These are phyloP conservation scores for Colletotrichum sp. DNA, from an alignment of 2,329 filamentous ascomycete genomes.

Conservation along the genomic window DNA sequence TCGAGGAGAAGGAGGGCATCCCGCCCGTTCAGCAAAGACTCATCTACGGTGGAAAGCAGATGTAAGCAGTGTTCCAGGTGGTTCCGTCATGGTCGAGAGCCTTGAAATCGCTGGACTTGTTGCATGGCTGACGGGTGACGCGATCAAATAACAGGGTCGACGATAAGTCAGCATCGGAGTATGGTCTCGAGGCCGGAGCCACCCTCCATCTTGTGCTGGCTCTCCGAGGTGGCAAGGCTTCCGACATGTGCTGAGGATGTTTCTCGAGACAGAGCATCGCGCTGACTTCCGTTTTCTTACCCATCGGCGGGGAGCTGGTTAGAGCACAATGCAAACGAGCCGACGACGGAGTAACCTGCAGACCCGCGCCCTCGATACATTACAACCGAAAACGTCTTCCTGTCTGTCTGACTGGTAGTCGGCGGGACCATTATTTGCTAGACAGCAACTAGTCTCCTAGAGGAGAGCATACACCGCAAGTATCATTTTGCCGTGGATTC, in stretches of 20 bases:
- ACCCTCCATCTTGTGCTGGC: conserved; percentile 96
- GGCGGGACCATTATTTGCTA: neutral
- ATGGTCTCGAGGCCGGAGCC: conserved; percentile 87
- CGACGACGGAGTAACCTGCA: neutral
- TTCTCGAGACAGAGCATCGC: neutral
- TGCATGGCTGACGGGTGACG: neutral
- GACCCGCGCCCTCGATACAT: neutral
- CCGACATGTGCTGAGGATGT: neutral
- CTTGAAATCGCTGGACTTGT: neutral
- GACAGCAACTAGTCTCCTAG: neutral
- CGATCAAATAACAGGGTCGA: conserved; percentile 69
- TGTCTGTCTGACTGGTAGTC: neutral
- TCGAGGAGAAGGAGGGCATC: conserved; percentile 99
- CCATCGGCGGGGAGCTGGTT: neutral
- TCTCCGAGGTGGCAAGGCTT: conserved; percentile 72
- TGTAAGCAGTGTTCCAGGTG: conserved; percentile 57
- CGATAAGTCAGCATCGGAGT: conserved; percentile 91
- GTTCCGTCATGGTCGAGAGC: neutral
- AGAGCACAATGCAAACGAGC: neutral
- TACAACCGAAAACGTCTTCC: neutral
- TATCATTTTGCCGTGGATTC: neutral
- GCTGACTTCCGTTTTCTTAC: neutral
- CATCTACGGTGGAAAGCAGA: conserved; percentile 97
- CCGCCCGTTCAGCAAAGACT: conserved; percentile 95
- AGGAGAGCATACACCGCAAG: neutral